Evolutionary conservation across 2,329 filamentous ascomycete species (phyloP), one percentile per base, ranked within the genome.

Genomic region (Alternaria sp.): DNA sequence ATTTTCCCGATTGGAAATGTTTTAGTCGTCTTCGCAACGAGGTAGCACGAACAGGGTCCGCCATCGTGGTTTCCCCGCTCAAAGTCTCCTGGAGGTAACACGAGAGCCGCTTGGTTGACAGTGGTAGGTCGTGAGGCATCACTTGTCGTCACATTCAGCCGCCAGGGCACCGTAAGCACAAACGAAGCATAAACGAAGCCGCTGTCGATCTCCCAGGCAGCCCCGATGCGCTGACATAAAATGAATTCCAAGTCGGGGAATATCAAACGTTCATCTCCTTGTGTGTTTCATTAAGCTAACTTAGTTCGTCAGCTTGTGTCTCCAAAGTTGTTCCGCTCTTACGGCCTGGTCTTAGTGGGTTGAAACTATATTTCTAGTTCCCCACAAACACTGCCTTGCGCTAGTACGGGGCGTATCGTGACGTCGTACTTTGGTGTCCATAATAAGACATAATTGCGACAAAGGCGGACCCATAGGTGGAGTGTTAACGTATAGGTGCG

Each of bases 161-260:
- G 32, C 30, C 14, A 2, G 30, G 46, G 22, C 18, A 30, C 18
- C 34, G 46, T 48, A 22, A 48, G 46, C 46, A 36, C 4, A 24
- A 48, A 48, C 30, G 20, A 22, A 48, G 46, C 46, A 36, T 11
- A 11, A 24, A 48, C 30, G 30, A 48, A 5, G 20, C 46, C 5
- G 2, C 18, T n/a, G 46, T 48, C 14, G 46, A 36, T 36, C 46
- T 48, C 46, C 44, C 28, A 48, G 44, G 44, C 38, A 18, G 26
- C 44, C 11, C 18, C 44, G 7, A 22, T 14, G 28, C 20, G 20
- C 30, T 24, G 30, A 32, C 46, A 18, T 3, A 14, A 48, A 24
- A 4, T 20, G 4, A 12, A 5, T 30, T 11, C 5, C 46, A 22
- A 7, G 12, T 7, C 22, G 7, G 5, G 7, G 8, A 48, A 2